Percentiles rank a stretch among this genome's conserved stretches.
phyloP scores from a whole-genome alignment of 2,329 filamentous ascomycete species.

The Daldinia sp. region DNA sequence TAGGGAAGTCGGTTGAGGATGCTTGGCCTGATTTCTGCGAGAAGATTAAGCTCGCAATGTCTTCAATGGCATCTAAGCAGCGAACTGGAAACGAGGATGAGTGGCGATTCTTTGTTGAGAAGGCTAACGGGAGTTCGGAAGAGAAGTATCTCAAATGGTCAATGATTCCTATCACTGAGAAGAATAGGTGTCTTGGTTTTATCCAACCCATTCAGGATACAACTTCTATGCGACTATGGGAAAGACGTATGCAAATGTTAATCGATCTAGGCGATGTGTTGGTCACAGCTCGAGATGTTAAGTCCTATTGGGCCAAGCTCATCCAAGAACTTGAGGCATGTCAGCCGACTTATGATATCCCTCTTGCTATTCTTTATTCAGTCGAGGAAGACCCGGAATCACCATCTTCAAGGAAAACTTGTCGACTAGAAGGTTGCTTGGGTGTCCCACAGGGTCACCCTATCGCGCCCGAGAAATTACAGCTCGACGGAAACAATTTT shows the following conservation, averaged over 20 bases:
- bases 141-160: constrained; percentile 60
- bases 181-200: constrained; percentile 54
- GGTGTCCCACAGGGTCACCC: constrained; percentile 56
- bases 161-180: constrained; percentile 55
- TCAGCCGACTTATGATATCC: constrained; percentile 57
- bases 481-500: constrained; percentile 49
- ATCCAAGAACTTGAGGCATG: constrained; percentile 55
- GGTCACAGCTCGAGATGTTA: constrained; percentile 53
- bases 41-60: constrained; percentile 52
- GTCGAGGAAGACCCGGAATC: constrained; percentile 51
- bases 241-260: constrained; percentile 59
- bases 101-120: constrained; percentile 56
- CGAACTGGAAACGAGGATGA: constrained; percentile 53
- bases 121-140: constrained; percentile 52
- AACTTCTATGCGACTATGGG: constrained; percentile 58
- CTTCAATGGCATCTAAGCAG: constrained; percentile 46
- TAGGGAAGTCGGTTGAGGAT: constrained; percentile 67
- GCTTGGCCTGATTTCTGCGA: constrained; percentile 64
- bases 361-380: constrained; percentile 60
- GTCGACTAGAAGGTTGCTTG: constrained; percentile 55
- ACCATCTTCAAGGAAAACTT: constrained; percentile 48
- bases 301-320: constrained; percentile 58
- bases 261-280: constrained; percentile 57
- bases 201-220: constrained; percentile 58
- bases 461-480: constrained; percentile 51